phyloP scores from a whole-genome alignment of 768 basidiomycete genomes.

The Boletus reticuloceps region DNA sequence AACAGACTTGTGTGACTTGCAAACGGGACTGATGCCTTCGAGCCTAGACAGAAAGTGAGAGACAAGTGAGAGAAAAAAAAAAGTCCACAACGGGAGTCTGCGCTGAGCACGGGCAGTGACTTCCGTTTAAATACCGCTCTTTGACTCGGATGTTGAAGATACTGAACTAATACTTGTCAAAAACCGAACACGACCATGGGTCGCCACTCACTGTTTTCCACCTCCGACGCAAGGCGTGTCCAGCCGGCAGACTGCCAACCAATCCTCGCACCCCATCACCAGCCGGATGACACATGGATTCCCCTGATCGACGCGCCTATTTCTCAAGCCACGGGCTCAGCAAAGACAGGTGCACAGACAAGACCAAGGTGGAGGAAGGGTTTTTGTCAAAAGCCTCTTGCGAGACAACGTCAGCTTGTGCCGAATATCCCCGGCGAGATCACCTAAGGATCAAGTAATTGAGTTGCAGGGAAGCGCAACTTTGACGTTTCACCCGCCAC shows the following conservation, averaged over 20 bases:
- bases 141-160: neutral
- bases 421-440: slow-evolving; percentile 18
- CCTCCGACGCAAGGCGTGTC: slow-evolving; percentile 14
- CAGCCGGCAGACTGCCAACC: slow-evolving; percentile 4
- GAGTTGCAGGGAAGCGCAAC: slow-evolving; percentile 17
- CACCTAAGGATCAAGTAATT: slow-evolving; percentile 21
- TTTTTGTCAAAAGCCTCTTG: slow-evolving; percentile 2
- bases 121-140: neutral
- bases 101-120: neutral
- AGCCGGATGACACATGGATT: slow-evolving; percentile 8
- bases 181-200: slow-evolving; percentile 6
- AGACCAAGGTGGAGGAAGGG: slow-evolving; percentile 4
- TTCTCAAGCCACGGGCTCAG: slow-evolving; percentile 4
- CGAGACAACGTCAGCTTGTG: slow-evolving; percentile 10
- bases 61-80: neutral
- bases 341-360: neutral
- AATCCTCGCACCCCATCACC: slow-evolving; percentile 13
- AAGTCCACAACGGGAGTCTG: neutral
- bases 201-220: slow-evolving; percentile 15
- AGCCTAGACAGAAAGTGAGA: neutral
- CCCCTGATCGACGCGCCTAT: neutral
- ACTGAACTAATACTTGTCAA: slow-evolving; percentile 3
- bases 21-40: neutral
- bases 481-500: slow-evolving; percentile 7
- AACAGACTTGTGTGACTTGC: neutral